Evolutionary conservation across 768 basidiomycete genomes (phyloP), one percentile per base, ranked within the genome.

Genomic region (Lactifluus subvellereus): DNA sequence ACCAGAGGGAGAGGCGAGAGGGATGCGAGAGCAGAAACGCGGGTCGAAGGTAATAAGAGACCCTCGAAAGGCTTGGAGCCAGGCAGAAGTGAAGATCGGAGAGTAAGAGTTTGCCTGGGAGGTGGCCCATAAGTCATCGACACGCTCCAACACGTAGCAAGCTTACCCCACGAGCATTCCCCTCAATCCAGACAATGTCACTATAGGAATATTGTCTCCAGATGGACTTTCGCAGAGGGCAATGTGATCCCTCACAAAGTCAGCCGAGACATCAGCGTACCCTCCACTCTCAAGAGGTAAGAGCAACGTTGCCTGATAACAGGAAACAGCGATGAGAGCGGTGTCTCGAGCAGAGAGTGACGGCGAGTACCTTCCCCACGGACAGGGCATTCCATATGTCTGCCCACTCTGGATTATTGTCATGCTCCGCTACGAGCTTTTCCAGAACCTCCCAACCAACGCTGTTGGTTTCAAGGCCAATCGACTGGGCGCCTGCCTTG

Each of bases 181-280:
- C 22, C 94, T 78, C 32, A 98, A 75, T 5, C 95, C 96, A 0
- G 92, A 94, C 40, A 95, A 75, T 0, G 92, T 92, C 4, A 93
- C 80, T 13, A 93, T 73, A 37, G 82, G 80, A 4, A 82, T 77
- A 52, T 77, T 72, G 40, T 77, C 76, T 49, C 69, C 71, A 27
- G 78, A 75, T 1, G 81, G 70, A 1, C 77, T 77, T 56, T 89
- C 84, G 67, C 80, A 85, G 37, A 93, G 78, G 35, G 84, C 76
- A 60, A 96, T 73, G 71, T 99, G 96, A 69, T 97, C 94, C 70
- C 83, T 85, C 35, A 97, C 76, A 60, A 94, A 85, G 3, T 92
- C 88, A 0, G 84, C 74, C 0, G 88, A 88, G 56, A 93, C 79
- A 54, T 77, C 77, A 18, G 84, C 81, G 20, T 81, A 77, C 14